Percentiles rank a stretch among this genome's conserved stretches.
phyloP scores from a whole-genome alignment of 148 eudicot genomes.

The Persicaria tinctoria region DNA sequence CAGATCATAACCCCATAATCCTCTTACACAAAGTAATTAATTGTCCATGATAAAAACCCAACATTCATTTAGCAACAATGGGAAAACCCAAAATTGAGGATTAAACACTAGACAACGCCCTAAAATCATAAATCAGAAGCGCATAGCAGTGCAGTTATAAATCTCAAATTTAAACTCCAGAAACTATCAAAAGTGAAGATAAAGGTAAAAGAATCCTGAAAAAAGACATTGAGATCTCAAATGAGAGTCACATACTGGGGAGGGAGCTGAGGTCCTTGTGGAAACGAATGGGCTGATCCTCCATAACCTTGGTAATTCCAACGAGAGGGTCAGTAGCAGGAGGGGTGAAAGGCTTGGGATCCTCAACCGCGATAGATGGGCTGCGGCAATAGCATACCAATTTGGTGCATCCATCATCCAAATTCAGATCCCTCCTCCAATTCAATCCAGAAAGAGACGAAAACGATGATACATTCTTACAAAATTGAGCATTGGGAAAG shows the following conservation, averaged over 20 bases:
- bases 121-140: not conserved
- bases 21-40: not conserved
- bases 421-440: conserved; percentile 20
- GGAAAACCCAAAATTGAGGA: not conserved
- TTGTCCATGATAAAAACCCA: not conserved
- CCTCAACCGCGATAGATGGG: conserved; percentile 32
- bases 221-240: not conserved
- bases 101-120: not conserved
- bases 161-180: not conserved
- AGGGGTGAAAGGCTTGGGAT: conserved; percentile 28
- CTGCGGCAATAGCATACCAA: conserved; percentile 24
- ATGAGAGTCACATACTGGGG: conserved; percentile 34
- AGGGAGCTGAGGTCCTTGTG: conserved; percentile 38
- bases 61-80: not conserved
- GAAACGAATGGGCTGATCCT: conserved; percentile 21
- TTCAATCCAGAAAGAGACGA: conserved; percentile 19
- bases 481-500: conserved; percentile 26
- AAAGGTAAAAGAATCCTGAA: not conserved
- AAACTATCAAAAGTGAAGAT: not conserved
- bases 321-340: conserved; percentile 17
- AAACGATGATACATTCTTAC: conserved; percentile 16
- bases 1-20: not conserved
- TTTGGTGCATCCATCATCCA: conserved; percentile 15
- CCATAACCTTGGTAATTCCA: conserved; percentile 13
- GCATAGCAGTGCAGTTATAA: not conserved